Percentiles rank a stretch among this genome's conserved stretches.
phyloP scores from a whole-genome alignment of 768 basidiomycete genomes.

The Astraeus odoratus region DNA sequence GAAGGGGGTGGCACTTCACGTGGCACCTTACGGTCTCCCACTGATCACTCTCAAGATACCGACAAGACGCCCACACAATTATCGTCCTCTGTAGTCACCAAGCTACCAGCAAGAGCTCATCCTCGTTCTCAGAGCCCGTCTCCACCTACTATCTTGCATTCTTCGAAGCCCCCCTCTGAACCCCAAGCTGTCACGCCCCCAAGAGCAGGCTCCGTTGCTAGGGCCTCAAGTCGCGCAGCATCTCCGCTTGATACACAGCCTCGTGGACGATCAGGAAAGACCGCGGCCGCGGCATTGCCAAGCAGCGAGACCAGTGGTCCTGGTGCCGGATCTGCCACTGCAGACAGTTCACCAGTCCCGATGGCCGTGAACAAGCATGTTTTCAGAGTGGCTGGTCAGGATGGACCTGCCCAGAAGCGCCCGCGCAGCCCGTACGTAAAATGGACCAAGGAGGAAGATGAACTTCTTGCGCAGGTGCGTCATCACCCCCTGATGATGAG shows the following conservation, averaged over 20 bases:
- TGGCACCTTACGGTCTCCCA: not conserved
- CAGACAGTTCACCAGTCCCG: not conserved
- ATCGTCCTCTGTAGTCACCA: not conserved
- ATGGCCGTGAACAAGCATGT: conserved; percentile 16
- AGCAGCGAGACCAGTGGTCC: conserved; percentile 2
- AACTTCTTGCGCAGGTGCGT: conserved; percentile 31
- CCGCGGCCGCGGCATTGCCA: not conserved
- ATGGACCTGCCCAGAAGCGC: conserved; percentile 25
- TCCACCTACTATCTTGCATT: not conserved
- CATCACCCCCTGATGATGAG: not conserved
- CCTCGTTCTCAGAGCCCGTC: conserved; percentile 5
- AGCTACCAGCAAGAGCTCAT: not conserved
- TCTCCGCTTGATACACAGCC: not conserved
- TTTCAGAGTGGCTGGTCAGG: conserved; percentile 25
- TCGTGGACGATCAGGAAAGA: conserved; percentile 6
- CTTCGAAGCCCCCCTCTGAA: not conserved
- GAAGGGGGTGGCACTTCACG: too few relatives aligned
- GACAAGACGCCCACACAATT: conserved; percentile 15
- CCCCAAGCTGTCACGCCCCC: not conserved
- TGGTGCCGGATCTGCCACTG: not conserved
- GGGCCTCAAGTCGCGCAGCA: conserved; percentile 7
- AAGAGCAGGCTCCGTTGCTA: not conserved
- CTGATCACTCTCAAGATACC: not conserved
- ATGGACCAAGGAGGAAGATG: conserved; percentile 38
- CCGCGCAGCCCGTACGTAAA: conserved; percentile 36